Evolutionary conservation across 345 rosid species (phyloP).

Genomic region (Brassica juncea): DNA sequence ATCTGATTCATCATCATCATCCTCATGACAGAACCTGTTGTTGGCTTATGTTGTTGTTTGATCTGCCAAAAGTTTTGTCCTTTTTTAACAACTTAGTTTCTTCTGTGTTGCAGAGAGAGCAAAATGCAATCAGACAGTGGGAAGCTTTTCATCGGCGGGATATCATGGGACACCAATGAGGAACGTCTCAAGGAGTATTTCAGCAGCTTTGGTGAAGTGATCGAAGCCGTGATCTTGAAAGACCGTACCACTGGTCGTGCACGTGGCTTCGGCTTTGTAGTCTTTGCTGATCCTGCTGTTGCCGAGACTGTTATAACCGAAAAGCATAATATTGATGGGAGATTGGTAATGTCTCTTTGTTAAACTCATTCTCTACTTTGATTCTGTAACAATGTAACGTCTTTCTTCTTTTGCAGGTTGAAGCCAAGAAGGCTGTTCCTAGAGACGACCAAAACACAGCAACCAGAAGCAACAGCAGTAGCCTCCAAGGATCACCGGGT

Average conservation of each 20-base stretch:
- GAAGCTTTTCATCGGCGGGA: slow-evolving; percentile 93
- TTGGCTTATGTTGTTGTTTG: background rate
- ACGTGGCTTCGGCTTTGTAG: slow-evolving; percentile 97
- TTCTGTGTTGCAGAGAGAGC: slow-evolving; percentile 43
- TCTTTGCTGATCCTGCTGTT: slow-evolving; percentile 82
- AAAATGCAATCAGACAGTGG: slow-evolving; percentile 92
- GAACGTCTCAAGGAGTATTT: slow-evolving; percentile 95
- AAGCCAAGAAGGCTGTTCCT: slow-evolving; percentile 96
- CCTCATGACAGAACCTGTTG: slow-evolving; percentile 6
- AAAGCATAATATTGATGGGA: slow-evolving; percentile 89
- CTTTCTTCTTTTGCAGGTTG: slow-evolving; percentile 59
- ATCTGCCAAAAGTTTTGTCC: slow-evolving; percentile 10
- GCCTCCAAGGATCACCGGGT: slow-evolving; percentile 67
- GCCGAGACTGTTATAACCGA: slow-evolving; percentile 87
- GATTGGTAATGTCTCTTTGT: slow-evolving; percentile 59
- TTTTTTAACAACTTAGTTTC: background rate
- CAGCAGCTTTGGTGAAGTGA: slow-evolving; percentile 81
- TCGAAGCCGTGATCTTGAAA: slow-evolving; percentile 96
- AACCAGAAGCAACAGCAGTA: slow-evolving; percentile 48
- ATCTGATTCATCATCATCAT: background rate
- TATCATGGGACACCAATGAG: slow-evolving; percentile 98
- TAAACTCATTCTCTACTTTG: background rate
- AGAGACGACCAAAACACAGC: slow-evolving; percentile 81
- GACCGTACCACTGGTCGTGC: slow-evolving; percentile 98
- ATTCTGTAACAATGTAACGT: slow-evolving; percentile 38